Base-by-base conservation (phyloP, 495 filamentous ascomycete genomes). In the Hypoxylon crocopeplum region DNA sequence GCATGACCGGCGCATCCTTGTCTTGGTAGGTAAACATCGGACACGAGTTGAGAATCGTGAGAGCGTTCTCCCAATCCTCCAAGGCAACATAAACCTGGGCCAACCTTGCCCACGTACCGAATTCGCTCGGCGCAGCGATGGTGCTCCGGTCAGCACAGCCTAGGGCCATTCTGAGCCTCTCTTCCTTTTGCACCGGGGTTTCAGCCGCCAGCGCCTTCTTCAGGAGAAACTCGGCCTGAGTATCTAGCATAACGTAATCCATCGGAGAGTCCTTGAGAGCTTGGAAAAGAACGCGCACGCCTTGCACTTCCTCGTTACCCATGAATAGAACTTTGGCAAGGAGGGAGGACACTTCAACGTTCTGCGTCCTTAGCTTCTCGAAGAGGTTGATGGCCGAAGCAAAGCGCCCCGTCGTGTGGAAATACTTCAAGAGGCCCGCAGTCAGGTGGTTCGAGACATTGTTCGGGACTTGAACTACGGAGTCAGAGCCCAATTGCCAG, bases 1-100 rank as follows among this genome's bases (percentile, higher is more conserved):
- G 94, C 88, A 97, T 92, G 51, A 93, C 81, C 13, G 94, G 94
- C 5, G 91, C 85, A 70, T 98, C 94, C 64, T 97, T 97, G 71
- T 98, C 94, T 70, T 97, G 93, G 73, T 98, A 97, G 6, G 94
- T 98, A 71, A 98, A 98, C 94, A 98, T 98, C 3, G 94, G 94
- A 59, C 95, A 98, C 2, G 93, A 97, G 74, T 98, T 98, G n/a
- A 98, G 80, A 4, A 95, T 98, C 7, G 96, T 84, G 13, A 98
- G 81, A 1, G 95, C 94, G 41, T 86, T 81, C 63, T 97, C 94
- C 90, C 93, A 98, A 70, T 93, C 88, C 72, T 98, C 94, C 67
- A 96, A 79, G 37, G 86, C 82, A 42, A 98, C 87, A 54, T 98
- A 98, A 16, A 98, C 86, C 69, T 97, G 91, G 2, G 92, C 93